Evolutionary conservation across 1,139 yeast species (phyloP).

Genomic region (Blastobotrys elegans): DNA sequence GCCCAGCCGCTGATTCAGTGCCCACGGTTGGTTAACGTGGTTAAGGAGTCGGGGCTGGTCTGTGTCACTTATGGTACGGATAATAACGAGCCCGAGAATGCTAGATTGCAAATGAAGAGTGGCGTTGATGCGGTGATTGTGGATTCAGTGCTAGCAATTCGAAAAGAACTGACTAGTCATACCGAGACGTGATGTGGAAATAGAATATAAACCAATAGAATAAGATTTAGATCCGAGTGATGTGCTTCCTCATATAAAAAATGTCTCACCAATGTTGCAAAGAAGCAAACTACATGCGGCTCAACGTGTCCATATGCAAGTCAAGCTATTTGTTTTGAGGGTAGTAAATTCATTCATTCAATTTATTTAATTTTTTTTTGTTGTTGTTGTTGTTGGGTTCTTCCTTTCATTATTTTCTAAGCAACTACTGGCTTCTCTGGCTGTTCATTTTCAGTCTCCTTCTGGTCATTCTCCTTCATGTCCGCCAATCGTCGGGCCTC

Average conservation of each 20-base stretch:
- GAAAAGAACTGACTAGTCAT: constrained; percentile 57
- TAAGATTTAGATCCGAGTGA: too few relatives aligned
- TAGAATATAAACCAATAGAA: too few relatives aligned
- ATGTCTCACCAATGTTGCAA: too few relatives aligned
- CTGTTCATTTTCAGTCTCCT: constrained; percentile 1
- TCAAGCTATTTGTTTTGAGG: too few relatives aligned
- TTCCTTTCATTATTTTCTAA: neutral
- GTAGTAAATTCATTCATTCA: neutral
- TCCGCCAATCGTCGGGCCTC: constrained; percentile 71
- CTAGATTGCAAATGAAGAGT: constrained; percentile 81
- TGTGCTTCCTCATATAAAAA: too few relatives aligned
- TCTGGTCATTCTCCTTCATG: constrained; percentile 39
- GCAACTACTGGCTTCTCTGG: neutral
- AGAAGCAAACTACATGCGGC: too few relatives aligned
- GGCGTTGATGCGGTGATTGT: constrained; percentile 98
- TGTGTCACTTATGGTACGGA: constrained; percentile 88
- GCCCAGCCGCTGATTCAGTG: constrained; percentile 79
- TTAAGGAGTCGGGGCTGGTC: constrained; percentile 84
- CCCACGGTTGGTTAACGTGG: constrained; percentile 84
- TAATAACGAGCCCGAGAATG: constrained; percentile 82
- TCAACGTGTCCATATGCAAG: too few relatives aligned
- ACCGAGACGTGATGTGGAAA: too few relatives aligned
- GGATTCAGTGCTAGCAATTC: constrained; percentile 87
- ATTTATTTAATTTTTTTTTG: neutral
- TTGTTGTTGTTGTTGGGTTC: neutral